These are phyloP conservation scores for Lactarius psammicola DNA, from an alignment of 768 basidiomycete species.

Conservation along the genomic window DNA sequence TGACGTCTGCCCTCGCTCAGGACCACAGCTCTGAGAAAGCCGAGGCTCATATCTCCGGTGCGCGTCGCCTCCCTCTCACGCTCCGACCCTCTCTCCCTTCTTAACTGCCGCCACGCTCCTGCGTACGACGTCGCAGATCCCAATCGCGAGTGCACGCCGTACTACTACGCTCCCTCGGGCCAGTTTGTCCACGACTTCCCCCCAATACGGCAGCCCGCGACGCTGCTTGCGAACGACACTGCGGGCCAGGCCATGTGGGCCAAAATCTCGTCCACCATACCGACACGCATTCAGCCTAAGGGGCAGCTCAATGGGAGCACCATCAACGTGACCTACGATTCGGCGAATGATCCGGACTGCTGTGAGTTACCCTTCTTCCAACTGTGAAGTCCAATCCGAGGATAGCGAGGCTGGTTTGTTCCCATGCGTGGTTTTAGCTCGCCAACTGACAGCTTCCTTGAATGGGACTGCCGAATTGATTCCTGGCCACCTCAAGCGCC, in stretches of 20 bases:
- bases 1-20: conserved; percentile 13
- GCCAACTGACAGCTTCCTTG: not conserved
- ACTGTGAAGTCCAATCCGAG: not conserved
- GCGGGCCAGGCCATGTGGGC: conserved; percentile 40
- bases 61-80: not conserved
- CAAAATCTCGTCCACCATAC: conserved; percentile 44
- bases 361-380: conserved; percentile 16
- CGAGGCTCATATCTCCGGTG: conserved; percentile 24
- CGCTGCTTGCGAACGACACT: too few species aligned
- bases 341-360: conserved; percentile 27
- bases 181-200: too few species aligned
- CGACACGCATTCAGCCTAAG: conserved; percentile 46
- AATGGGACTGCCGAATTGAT: too few species aligned
- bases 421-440: not conserved
- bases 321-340: conserved; percentile 16
- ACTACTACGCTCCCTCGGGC: too few species aligned
- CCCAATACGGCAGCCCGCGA: too few species aligned
- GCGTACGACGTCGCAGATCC: conserved; percentile 11
- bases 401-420: not conserved
- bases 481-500: too few species aligned
- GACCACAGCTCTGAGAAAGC: conserved; percentile 22
- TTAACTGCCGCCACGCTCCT: not conserved
- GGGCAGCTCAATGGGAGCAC: conserved; percentile 14
- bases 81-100: not conserved
- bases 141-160: conserved; percentile 19